Evolutionary conservation across 139 green algal species (phyloP).

Genomic region (Volvox africanus): DNA sequence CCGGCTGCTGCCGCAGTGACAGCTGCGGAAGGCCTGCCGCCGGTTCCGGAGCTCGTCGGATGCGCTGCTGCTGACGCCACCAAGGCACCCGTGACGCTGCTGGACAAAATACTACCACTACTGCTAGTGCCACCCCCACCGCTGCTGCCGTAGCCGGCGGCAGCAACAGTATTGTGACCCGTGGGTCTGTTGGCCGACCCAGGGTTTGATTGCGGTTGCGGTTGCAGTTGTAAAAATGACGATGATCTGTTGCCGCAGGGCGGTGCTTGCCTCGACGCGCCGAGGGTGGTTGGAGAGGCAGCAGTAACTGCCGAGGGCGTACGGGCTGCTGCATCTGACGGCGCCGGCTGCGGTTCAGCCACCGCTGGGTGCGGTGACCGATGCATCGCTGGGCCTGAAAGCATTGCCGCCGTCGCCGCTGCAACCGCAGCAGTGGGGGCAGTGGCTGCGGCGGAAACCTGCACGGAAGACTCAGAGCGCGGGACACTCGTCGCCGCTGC

Average conservation of each 20-base stretch:
- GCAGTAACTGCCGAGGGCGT: too few relatives aligned
- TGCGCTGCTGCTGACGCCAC: neutral
- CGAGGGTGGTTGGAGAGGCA: too few relatives aligned
- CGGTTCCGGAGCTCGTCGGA: neutral
- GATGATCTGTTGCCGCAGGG: too few relatives aligned
- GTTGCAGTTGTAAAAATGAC: too few relatives aligned
- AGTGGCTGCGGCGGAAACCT: neutral
- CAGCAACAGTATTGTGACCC: neutral
- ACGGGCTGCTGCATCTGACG: too few relatives aligned
- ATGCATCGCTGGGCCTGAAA: too few relatives aligned
- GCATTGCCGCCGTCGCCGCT: neutral
- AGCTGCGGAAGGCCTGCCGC: neutral
- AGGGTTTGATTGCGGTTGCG: too few relatives aligned
- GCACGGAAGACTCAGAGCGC: neutral
- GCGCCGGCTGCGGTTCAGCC: neutral
- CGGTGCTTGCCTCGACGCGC: too few relatives aligned
- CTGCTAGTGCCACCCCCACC: neutral
- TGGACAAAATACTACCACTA: neutral
- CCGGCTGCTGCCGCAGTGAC: neutral
- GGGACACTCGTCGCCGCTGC: neutral
- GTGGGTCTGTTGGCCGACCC: neutral
- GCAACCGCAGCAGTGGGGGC: neutral
- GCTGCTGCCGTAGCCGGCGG: neutral
- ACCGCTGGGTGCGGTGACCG: neutral
- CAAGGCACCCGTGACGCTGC: conserved; percentile 11